Evolutionary conservation across 371 early-diverging fungal species (phyloP).

Genomic region (Hamiltosporidium tvaerminnensis): DNA sequence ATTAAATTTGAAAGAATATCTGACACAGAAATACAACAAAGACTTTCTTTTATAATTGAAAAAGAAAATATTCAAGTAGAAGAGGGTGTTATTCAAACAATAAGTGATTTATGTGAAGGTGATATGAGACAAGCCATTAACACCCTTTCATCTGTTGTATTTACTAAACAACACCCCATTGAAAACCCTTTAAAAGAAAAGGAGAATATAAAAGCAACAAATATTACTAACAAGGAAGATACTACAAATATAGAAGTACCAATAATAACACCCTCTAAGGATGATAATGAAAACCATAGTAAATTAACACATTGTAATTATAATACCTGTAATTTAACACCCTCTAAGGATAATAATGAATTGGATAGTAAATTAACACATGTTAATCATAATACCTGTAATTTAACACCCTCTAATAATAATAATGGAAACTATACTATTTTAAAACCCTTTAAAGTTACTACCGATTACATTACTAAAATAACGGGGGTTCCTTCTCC

Average conservation of each 20-base stretch:
- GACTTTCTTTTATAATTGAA: background rate
- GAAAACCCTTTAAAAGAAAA: slow-evolving; percentile 21
- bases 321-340: no score
- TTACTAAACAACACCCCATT: background rate
- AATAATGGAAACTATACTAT: no score
- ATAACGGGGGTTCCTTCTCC: slow-evolving; percentile 43
- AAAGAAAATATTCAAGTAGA: background rate
- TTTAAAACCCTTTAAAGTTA: background rate
- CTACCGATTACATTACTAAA: slow-evolving; percentile 14
- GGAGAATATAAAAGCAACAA: slow-evolving; percentile 31
- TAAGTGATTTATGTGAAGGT: slow-evolving; percentile 41
- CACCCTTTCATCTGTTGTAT: slow-evolving; percentile 31
- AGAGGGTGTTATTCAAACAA: slow-evolving; percentile 5
- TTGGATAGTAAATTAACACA: no score
- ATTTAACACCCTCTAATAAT: no score
- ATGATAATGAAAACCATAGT: no score
- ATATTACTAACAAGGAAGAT: slow-evolving; percentile 10
- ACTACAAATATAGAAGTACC: no score
- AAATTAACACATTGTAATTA: no score
- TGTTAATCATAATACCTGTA: no score
- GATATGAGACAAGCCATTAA: slow-evolving; percentile 50
- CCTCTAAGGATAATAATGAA: no score
- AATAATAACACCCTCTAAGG: no score
- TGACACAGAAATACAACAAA: background rate
- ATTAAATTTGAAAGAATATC: slow-evolving; percentile 27